Base-by-base conservation (phyloP, 163 green algal genomes). In the Scenedesmus sp. region DNA sequence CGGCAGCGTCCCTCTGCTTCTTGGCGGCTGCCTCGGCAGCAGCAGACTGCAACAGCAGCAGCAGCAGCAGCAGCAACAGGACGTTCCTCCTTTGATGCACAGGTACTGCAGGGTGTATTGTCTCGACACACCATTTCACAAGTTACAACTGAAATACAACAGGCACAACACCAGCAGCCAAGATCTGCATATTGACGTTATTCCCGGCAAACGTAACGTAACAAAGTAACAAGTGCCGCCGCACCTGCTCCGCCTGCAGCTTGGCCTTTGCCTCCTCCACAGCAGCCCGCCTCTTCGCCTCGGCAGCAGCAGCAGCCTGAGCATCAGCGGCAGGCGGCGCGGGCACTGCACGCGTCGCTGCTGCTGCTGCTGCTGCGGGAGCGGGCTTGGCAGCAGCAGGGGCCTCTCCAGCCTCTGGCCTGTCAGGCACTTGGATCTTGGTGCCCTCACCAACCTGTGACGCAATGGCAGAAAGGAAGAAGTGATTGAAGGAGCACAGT, bases 231-330 rank as follows among this genome's bases (percentile, higher is more conserved):
- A 56, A 0, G 2, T 12, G 7, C 87, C 57, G 34, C 34, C 34
- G 34, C 88, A 88, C 90, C 83, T 90, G 83, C 82, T 93, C 84
- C 79, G 76, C n/a, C 85, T 91, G 62, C 60, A 90, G 26, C 34
- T 74, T 86, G 9, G 74, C 85, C 90, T 93, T 93, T 18, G 90
- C 90, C 46, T 85, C 90, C 77, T 93, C 90, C 5, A 93, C 67
- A 12, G 86, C 90, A 8, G 56, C 85, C 34, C 52, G 60, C 60
- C 90, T 85, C 85, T 90, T 87, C 1, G 46, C 84, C 73, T 88
- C 90, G 60, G 84, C 90, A 64, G 84, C 84, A 67, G 70, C 84
- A 57, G 59, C 84, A 52, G 90, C 76, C 5, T 88, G 67, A 0
- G 83, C 52, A 57, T 86, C 46, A 15, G 64, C 88, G 18, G 84